These are phyloP conservation scores for Malania oleifera DNA, from an alignment of 164 flowering plant genomes.

Conservation along the genomic window DNA sequence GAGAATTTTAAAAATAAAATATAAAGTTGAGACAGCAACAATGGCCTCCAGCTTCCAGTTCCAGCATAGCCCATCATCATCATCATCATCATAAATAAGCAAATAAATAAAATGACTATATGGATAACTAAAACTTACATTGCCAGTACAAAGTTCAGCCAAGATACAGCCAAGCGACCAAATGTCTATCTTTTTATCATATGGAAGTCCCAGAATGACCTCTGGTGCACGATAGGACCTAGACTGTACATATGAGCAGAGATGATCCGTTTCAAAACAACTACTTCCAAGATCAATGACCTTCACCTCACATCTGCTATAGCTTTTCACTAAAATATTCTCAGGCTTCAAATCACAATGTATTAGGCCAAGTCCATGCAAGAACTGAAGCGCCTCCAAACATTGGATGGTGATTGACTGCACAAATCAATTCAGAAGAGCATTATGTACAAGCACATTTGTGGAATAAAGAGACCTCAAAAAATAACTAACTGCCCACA, in stretches of 20 bases:
- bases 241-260: slow-evolving; percentile 99
- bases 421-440: slow-evolving; percentile 21
- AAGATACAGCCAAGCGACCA: slow-evolving; percentile 99
- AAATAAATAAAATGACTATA: background rate
- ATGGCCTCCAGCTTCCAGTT: background rate
- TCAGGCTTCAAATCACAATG: slow-evolving; percentile 99
- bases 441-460: slow-evolving; percentile 11
- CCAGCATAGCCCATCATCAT: background rate
- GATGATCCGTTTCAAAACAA: slow-evolving; percentile 97
- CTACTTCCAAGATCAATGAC: slow-evolving; percentile 99
- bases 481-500: slow-evolving; percentile 13
- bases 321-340: slow-evolving; percentile 96
- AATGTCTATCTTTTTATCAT: slow-evolving; percentile 92
- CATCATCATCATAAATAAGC: background rate
- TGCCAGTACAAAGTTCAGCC: slow-evolving; percentile 98
- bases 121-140: slow-evolving; percentile 51
- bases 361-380: slow-evolving; percentile 96
- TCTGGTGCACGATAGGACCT: slow-evolving; percentile 99
- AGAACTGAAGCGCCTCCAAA: slow-evolving; percentile 88
- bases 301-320: slow-evolving; percentile 97
- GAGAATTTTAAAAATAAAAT: background rate
- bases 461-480: background rate
- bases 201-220: slow-evolving; percentile 91
- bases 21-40: no score
- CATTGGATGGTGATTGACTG: slow-evolving; percentile 98